Evolutionary conservation across 2,329 filamentous ascomycete genomes (phyloP).

Genomic region (Fusarium stilboides): DNA sequence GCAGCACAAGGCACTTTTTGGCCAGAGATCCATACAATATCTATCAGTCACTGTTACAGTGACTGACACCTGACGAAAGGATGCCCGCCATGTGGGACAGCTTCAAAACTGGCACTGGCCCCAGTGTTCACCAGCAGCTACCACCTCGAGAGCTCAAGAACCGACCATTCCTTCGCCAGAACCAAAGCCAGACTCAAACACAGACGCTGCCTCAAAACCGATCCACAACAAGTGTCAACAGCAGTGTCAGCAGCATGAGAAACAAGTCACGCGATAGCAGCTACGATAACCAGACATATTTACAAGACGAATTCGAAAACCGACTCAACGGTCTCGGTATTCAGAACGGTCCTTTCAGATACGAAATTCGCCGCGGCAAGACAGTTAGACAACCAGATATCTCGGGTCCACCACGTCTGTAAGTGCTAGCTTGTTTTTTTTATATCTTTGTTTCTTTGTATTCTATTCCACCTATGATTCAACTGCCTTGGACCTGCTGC

Average conservation of each 20-base stretch:
- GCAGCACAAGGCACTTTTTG: conserved; percentile 33
- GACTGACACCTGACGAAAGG: conserved; percentile 29
- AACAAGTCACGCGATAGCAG: conserved; percentile 34
- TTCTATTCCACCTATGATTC: conserved; percentile 4
- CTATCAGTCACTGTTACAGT: conserved; percentile 16
- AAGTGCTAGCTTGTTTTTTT: conserved; percentile 44
- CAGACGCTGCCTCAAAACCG: conserved; percentile 33
- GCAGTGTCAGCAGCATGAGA: conserved; percentile 14
- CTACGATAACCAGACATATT: conserved; percentile 33
- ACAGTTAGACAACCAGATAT: conserved; percentile 50
- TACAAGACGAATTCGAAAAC: conserved; percentile 48
- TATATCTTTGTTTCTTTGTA: conserved; percentile 10
- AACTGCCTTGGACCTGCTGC: conserved; percentile 9
- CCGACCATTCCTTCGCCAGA: conserved; percentile 48
- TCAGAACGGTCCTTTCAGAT: conserved; percentile 49
- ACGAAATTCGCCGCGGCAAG: conserved; percentile 54
- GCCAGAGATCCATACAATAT: conserved; percentile 24
- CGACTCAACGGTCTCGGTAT: conserved; percentile 52
- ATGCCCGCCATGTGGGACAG: conserved; percentile 51
- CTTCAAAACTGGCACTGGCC: conserved; percentile 45
- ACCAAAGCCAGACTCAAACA: conserved; percentile 5
- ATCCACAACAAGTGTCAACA: conserved; percentile 35
- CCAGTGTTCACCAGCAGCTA: conserved; percentile 41
- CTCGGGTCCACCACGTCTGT: conserved; percentile 48
- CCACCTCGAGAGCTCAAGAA: conserved; percentile 50